Conservation (phyloP, 2,329 filamentous ascomycete genomes). For the Metarhizium album region DNA sequence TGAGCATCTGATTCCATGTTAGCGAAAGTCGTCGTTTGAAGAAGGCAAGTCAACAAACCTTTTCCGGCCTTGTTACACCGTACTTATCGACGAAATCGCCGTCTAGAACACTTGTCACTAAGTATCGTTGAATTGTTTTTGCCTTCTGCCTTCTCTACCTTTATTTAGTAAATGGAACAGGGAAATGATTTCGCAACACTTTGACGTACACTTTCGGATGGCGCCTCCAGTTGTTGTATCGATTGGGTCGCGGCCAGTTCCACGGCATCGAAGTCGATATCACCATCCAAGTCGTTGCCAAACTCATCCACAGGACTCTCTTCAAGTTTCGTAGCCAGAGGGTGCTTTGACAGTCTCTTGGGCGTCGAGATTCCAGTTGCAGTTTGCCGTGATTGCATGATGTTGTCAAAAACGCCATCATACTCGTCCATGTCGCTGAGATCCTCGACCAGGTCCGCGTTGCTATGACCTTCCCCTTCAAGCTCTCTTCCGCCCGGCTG, state of each 20-base stretch:
- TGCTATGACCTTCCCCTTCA: not conserved
- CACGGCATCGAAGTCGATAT: slow-evolving; percentile 66
- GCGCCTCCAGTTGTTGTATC: slow-evolving; percentile 19
- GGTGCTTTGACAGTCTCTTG: slow-evolving; percentile 5
- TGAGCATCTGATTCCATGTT: slow-evolving; percentile 48
- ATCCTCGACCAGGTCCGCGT: slow-evolving; percentile 29
- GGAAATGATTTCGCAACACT: slow-evolving; percentile 10
- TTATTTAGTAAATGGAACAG: slow-evolving; percentile 47
- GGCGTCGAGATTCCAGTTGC: slow-evolving; percentile 5
- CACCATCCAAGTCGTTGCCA: slow-evolving; percentile 49
- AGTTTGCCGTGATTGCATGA: slow-evolving; percentile 14
- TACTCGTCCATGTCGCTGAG: slow-evolving; percentile 55
- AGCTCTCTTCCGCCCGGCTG: not conserved
- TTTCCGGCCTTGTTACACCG: slow-evolving; percentile 53
- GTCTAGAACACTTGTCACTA: slow-evolving; percentile 64
- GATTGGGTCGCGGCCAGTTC: slow-evolving; percentile 66
- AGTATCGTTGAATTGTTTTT: slow-evolving; percentile 76
- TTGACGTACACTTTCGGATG: slow-evolving; percentile 27
- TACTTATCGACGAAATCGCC: slow-evolving; percentile 55
- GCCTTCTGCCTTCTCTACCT: slow-evolving; percentile 55
- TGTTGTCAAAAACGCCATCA: slow-evolving; percentile 39
- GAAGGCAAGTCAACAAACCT: slow-evolving; percentile 43
- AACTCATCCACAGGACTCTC: slow-evolving; percentile 21
- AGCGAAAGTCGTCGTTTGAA: slow-evolving; percentile 3
- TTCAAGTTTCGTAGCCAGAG: slow-evolving; percentile 4